Base-by-base conservation (phyloP, 2,329 filamentous ascomycete species). In the Thelonectria olida region DNA sequence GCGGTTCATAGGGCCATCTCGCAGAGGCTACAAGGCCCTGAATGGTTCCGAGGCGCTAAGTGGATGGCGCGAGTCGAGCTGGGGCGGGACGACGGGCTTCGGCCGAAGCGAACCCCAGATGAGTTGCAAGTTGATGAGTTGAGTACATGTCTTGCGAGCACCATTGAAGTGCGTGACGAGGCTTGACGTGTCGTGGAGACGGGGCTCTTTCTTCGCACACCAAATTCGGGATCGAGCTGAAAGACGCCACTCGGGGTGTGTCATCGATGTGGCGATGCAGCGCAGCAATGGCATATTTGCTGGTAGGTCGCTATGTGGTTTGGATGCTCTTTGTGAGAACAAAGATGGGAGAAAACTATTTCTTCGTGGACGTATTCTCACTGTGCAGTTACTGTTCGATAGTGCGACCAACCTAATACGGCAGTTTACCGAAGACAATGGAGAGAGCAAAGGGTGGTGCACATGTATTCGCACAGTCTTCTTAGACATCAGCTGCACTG, bases 391-490 rank as follows among this genome's bases (percentile, higher is more conserved):
- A n/a, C 15, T 39, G 28, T 15, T n/a, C n/a, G 5, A 36, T 36
- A 9, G 38, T n/a, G n/a, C n/a, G n/a, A n/a, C 38, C 7, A 41
- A 9, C 28, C 20, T 7, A 10, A 23, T 25, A 19, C 28, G 19
- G 48, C 15, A 38, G 31, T 25, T 45, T 25, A 10, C 20, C 13
- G 9, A 25, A 15, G 20, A 23, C 48, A 51, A 34, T 6, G 17
- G 15, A 51, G 10, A 31, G 41, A 5, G 20, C 19, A 23, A 9
- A 3, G 3, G 17, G 7, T 45, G 41, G 45, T 28, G n/a, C 44
- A 44, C 39, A 58, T 36, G 44, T 63, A 58, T 65, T 70, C 55
- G 54, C 66, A 71, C 69, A 71, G 69, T 71, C 66, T 69, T 66
- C 58, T 31, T 36, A 47, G 2, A 23, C 22, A 20, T 28, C 27